These are phyloP conservation scores for Dendrobium huoshanense DNA, from an alignment of 106 monocot species.

Conservation along the genomic window DNA sequence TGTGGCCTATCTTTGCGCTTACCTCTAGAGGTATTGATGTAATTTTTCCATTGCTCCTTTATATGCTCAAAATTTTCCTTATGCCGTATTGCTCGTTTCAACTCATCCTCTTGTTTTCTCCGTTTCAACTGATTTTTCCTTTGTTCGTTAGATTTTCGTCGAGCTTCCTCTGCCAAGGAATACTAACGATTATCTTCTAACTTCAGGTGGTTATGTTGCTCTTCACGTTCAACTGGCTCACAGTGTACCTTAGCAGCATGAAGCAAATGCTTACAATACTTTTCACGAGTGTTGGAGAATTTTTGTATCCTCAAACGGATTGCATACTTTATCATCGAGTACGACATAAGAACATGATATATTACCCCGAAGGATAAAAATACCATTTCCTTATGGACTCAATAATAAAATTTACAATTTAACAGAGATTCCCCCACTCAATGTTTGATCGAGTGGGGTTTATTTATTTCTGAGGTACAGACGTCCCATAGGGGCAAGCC, in stretches of 20 bases:
- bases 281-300: too few species aligned
- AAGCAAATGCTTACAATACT: slow-evolving; percentile 91
- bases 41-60: slow-evolving; percentile 93
- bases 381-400: too few species aligned
- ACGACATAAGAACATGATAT: too few species aligned
- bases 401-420: too few species aligned
- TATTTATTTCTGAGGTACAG: too few species aligned
- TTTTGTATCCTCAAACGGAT: too few species aligned
- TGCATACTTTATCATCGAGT: too few species aligned
- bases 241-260: slow-evolving; percentile 94
- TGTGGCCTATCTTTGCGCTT: slow-evolving; percentile 75
- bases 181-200: slow-evolving; percentile 85
- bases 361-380: too few species aligned
- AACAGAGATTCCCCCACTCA: too few species aligned
- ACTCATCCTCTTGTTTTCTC: slow-evolving; percentile 90
- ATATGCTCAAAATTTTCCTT: slow-evolving; percentile 85
- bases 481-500: too few species aligned
- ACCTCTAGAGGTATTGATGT: slow-evolving; percentile 26
- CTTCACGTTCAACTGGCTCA: slow-evolving; percentile 92
- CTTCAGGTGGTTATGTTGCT: slow-evolving; percentile 85
- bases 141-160: slow-evolving; percentile 90
- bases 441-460: too few species aligned
- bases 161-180: slow-evolving; percentile 88
- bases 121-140: slow-evolving; percentile 83
- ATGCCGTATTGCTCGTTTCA: slow-evolving; percentile 77